Evolutionary conservation across 176 grass and related monocot genomes (phyloP).

Genomic region (Triticum turgidum): DNA sequence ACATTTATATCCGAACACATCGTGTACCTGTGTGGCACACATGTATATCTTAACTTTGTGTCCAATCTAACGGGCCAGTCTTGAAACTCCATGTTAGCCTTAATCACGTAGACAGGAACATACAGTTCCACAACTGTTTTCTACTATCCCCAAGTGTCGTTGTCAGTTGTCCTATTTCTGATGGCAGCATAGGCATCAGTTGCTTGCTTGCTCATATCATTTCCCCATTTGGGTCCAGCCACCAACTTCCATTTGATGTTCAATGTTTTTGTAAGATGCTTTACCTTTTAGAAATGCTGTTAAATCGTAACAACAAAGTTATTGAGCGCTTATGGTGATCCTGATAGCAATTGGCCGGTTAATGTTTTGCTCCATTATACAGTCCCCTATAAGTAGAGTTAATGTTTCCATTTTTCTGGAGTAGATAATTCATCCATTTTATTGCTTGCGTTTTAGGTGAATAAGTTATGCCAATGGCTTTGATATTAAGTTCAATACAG

Average conservation of each 20-base stretch:
- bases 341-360: not conserved
- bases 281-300: not conserved
- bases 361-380: not conserved
- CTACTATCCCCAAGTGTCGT: not conserved
- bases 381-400: not conserved
- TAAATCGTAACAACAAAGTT: not conserved
- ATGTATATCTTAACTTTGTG: constrained; percentile 5
- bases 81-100: not conserved
- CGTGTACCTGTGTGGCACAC: too few relatives aligned
- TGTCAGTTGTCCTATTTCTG: not conserved
- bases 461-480: not conserved
- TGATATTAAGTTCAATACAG: not conserved
- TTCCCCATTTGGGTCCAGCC: not conserved
- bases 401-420: not conserved
- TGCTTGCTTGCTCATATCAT: not conserved
- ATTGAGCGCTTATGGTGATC: not conserved
- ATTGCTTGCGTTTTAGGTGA: not conserved
- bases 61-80: not conserved
- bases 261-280: not conserved
- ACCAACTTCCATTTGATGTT: not conserved
- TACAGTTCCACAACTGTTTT: not conserved
- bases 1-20: too few relatives aligned
- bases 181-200: not conserved
- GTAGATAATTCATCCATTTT: not conserved
- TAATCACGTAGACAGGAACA: not conserved